phyloP scores from a whole-genome alignment of 1,284 basidiomycete species.

The Rhodotorula sp. region DNA sequence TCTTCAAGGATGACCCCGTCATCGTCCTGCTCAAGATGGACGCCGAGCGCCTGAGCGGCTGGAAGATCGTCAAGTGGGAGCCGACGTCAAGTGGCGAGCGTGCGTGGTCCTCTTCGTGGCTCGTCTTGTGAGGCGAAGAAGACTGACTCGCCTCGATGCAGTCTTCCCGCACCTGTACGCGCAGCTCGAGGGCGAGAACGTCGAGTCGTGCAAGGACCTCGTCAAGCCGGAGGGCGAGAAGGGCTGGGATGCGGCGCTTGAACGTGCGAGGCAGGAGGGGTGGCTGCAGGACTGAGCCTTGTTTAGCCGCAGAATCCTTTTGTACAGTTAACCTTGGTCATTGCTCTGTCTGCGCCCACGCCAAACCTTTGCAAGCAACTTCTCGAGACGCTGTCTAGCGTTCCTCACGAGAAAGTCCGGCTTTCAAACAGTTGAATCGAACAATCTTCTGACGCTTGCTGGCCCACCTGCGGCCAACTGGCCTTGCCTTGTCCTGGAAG shows the following conservation, averaged over 20 bases:
- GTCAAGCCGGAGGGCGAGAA: slow-evolving; percentile 1
- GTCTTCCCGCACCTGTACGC: slow-evolving; percentile 64
- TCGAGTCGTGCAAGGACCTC: slow-evolving; percentile 34
- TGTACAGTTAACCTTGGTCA: too few species aligned
- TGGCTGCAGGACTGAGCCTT: slow-evolving; percentile 15
- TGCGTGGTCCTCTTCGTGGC: not conserved
- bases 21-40: slow-evolving; percentile 59
- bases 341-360: too few species aligned
- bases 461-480: too few species aligned
- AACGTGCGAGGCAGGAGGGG: slow-evolving; percentile 43
- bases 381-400: too few species aligned
- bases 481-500: too few species aligned
- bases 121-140: rapidly evolving
- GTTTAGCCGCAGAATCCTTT: too few species aligned
- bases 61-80: slow-evolving; percentile 57
- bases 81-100: slow-evolving; percentile 46
- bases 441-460: too few species aligned
- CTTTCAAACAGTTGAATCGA: too few species aligned
- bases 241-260: slow-evolving; percentile 52
- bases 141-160: slow-evolving; percentile 15
- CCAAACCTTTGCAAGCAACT: too few species aligned
- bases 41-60: slow-evolving; percentile 50
- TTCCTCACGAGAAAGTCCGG: too few species aligned
- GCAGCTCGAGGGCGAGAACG: slow-evolving; percentile 54
- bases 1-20: slow-evolving; percentile 55